These are phyloP conservation scores for Hamamelis virginiana DNA, from an alignment of 164 flowering plant genomes.

Conservation along the genomic window DNA sequence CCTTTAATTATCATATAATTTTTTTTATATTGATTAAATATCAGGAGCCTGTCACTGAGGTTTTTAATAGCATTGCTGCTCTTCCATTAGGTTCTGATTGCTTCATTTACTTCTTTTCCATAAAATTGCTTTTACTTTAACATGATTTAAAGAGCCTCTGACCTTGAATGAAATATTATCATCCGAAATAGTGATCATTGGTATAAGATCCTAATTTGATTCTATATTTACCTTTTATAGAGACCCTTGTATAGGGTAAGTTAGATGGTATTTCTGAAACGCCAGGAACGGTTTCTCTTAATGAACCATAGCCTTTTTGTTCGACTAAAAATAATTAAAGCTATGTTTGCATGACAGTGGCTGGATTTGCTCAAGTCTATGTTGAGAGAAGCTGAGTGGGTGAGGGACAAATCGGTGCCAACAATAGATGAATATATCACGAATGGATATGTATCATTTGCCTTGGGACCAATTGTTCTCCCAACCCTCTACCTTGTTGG, in stretches of 20 bases:
- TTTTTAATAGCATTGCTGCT: background rate
- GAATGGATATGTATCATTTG: constrained; percentile 62
- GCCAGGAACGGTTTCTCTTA: no score
- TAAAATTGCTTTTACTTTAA: no score
- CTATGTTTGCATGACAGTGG: constrained; percentile 44
- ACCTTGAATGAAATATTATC: no score
- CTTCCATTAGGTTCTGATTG: background rate
- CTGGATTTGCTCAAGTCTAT: constrained; percentile 46
- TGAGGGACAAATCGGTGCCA: constrained; percentile 37
- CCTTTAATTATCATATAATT: background rate
- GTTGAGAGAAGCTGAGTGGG: constrained; percentile 59
- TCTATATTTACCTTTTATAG: no score
- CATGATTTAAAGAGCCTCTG: no score
- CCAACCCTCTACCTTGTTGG: constrained; percentile 62
- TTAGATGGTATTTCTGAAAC: no score
- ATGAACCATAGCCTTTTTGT: background rate
- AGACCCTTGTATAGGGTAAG: no score
- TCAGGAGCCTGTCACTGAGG: background rate
- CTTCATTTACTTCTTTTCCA: background rate
- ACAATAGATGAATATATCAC: constrained; percentile 56
- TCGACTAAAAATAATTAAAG: background rate
- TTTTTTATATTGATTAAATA: background rate
- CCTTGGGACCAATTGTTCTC: constrained; percentile 70
- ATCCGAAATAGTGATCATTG: no score
- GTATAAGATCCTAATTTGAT: no score